Conservation (phyloP, 768 basidiomycete species). For the Leccinum rimulosum region DNA sequence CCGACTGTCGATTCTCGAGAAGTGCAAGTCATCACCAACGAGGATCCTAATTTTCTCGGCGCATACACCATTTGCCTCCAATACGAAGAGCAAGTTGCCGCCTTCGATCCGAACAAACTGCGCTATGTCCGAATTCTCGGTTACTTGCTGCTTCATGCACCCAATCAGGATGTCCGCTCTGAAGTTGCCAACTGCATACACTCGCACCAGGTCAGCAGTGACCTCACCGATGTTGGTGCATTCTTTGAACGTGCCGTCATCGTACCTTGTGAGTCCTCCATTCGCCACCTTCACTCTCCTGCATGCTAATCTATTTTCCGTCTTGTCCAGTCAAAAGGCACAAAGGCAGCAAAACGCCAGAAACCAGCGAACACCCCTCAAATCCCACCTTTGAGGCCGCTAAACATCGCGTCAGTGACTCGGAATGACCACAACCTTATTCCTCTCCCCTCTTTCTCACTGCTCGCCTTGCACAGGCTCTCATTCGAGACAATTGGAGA, state of each 20-base stretch:
- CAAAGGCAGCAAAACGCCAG: constrained; percentile 22
- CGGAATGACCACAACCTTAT: no score
- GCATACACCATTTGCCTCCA: constrained; percentile 3
- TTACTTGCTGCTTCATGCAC: constrained; percentile 8
- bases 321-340: constrained; percentile 10
- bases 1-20: background rate
- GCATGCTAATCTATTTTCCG: background rate
- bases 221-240: background rate
- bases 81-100: background rate
- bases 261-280: constrained; percentile 2
- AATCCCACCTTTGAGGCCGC: constrained; percentile 10
- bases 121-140: constrained; percentile 5
- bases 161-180: background rate
- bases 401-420: no score
- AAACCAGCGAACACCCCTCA: constrained; percentile 3
- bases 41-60: background rate
- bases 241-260: constrained; percentile 6
- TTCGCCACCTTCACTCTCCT: background rate
- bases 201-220: background rate
- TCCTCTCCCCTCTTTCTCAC: no score
- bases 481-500: no score
- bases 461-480: no score
- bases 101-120: background rate
- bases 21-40: background rate
- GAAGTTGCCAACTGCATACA: constrained; percentile 8